Conservation (phyloP, 805 yeast genomes). For the Tetrapisispora taiwanensis region DNA sequence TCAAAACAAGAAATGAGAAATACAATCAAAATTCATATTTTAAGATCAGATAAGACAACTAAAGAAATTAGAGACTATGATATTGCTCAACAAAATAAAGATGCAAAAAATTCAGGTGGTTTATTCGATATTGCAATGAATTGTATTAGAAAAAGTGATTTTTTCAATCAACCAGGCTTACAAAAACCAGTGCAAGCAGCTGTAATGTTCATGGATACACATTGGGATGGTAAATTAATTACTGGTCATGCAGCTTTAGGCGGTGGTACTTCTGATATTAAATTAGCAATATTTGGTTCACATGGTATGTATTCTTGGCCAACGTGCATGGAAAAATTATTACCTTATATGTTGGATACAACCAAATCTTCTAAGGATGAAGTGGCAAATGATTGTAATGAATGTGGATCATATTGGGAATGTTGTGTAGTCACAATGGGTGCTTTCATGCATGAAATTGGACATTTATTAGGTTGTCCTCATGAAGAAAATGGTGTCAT, state of each 20-base stretch:
- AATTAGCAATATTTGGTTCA: constrained; percentile 86
- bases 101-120: constrained; percentile 66
- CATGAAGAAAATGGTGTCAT: constrained; percentile 86
- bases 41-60: constrained; percentile 56
- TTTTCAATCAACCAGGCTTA: constrained; percentile 44
- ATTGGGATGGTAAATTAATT: constrained; percentile 60
- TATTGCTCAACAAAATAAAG: constrained; percentile 74
- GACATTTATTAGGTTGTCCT: constrained; percentile 84
- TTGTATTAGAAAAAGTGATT: constrained; percentile 38
- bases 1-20: constrained; percentile 32
- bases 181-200: constrained; percentile 66
- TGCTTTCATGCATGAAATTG: constrained; percentile 92
- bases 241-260: constrained; percentile 91
- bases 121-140: constrained; percentile 72
- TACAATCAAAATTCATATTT: constrained; percentile 66
- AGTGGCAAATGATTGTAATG: constrained; percentile 81
- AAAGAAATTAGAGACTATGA: constrained; percentile 68
- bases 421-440: constrained; percentile 78
- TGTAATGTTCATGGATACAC: constrained; percentile 73
- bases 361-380: constrained; percentile 50
- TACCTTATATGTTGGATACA: constrained; percentile 58
- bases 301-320: constrained; percentile 95
- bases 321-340: constrained; percentile 59
- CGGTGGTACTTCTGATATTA: constrained; percentile 63
- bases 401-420: constrained; percentile 87